phyloP scores from a whole-genome alignment of 495 filamentous ascomycete species.

The Astrothelium subdiscretum region DNA sequence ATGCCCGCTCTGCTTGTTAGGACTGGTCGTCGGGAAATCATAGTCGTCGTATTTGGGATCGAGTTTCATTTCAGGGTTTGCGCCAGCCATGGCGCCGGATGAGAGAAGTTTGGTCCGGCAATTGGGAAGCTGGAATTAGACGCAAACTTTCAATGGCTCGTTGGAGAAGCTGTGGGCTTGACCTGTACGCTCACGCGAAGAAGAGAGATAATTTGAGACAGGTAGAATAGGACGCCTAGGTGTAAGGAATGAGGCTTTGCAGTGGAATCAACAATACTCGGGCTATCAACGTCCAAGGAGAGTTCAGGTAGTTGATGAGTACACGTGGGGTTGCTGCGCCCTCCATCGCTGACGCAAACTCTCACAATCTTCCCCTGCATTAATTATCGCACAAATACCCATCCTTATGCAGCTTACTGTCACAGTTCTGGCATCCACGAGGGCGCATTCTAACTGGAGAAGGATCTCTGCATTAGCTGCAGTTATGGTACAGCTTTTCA shows the following conservation, averaged over 20 bases:
- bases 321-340: not conserved
- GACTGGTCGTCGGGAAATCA: slow-evolving; percentile 75
- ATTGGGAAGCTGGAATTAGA: not conserved
- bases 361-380: no score
- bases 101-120: not conserved
- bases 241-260: not conserved
- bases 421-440: not conserved
- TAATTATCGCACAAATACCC: no score
- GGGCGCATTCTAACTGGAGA: not conserved
- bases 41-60: slow-evolving; percentile 94
- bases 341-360: not conserved
- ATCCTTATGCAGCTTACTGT: not conserved
- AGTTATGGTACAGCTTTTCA: not conserved
- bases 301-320: not conserved
- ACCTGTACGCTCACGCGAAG: not conserved
- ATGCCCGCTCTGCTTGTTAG: slow-evolving; percentile 60
- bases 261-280: not conserved
- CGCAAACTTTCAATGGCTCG: not conserved
- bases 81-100: not conserved
- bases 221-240: not conserved
- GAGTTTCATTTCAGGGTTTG: slow-evolving; percentile 38
- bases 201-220: not conserved
- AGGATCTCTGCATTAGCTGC: not conserved
- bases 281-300: not conserved
- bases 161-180: not conserved